Base-by-base conservation (phyloP, 2,329 filamentous ascomycete genomes). In the Allantophomopsis lycopodina region DNA sequence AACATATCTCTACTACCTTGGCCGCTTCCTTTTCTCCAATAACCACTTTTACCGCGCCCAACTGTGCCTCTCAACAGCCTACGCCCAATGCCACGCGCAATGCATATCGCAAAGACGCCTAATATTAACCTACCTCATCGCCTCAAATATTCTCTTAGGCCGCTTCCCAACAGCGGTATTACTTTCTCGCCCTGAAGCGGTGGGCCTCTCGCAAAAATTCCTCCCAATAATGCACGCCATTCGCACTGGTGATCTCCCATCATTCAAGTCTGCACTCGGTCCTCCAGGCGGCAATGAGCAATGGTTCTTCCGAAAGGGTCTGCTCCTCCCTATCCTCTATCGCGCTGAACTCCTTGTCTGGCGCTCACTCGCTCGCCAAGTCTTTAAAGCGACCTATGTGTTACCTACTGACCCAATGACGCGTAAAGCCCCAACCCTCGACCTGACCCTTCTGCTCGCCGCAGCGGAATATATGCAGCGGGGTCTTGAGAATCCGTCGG, bases 1-100 rank as follows among this genome's bases (percentile, higher is more conserved):
- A 38, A 94, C 87, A 3, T 96, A 88, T 51, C 77, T 96, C 12
- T 95, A 94, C 63, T 94, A 94, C 55, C 78, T 96, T 5, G 89
- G 89, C 14, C 80, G 87, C 42, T 95, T 89, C 60, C 77, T 88
- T 53, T 86, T 94, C 56, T 77, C 83, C 46, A 88, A 85, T 57
- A 82, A 78, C 48, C 80, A 94, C 55, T 94, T 86, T 58, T 76
- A 74, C 45, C 78, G 83, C 18, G 86, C 88, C 0, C 75, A 80
- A 39, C 65, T 76, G 37, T 85, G 81, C 30, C 65, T 95, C 6
- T 74, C 93, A 52, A 70, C 79, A 18, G 85, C 89, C 2, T 95
- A 94, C 58, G 63, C 79, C 38, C 80, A 93, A 58, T 83, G 84
- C 47, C 73, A 76, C 45, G 64, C 79, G 35, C 77, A 89, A 55